Evolutionary conservation across 1,139 yeast species (phyloP).

Genomic region (Kodamaea derodonti): DNA sequence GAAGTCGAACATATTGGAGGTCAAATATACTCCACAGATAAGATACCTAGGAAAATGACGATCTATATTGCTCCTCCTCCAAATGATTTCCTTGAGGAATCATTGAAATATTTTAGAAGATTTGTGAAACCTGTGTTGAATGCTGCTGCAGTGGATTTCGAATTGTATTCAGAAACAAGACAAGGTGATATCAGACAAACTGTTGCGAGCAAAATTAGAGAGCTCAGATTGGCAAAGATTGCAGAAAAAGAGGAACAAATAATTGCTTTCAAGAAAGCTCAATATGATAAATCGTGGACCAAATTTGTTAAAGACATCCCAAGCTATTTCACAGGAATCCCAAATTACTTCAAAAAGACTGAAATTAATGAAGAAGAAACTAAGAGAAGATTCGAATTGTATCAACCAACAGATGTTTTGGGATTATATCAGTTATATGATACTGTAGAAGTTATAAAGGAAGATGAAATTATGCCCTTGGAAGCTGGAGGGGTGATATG

Average conservation of each 20-base stretch:
- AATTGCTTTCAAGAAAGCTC: slow-evolving; percentile 1
- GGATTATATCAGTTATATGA: slow-evolving; percentile 50
- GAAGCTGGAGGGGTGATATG: slow-evolving; percentile 84
- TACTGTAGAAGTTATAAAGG: slow-evolving; percentile 35
- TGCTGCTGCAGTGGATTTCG: slow-evolving; percentile 84
- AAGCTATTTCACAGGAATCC: slow-evolving; percentile 7
- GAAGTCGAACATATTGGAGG: slow-evolving; percentile 50
- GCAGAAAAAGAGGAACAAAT: slow-evolving; percentile 5
- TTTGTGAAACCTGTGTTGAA: slow-evolving; percentile 85
- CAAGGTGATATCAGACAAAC: slow-evolving; percentile 84
- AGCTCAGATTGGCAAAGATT: slow-evolving; percentile 47
- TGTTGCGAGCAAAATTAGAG: slow-evolving; percentile 82
- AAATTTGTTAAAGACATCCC: slow-evolving; percentile 15
- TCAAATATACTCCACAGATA: slow-evolving; percentile 30
- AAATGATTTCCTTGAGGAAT: slow-evolving; percentile 78
- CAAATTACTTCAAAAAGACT: slow-evolving; percentile 1
- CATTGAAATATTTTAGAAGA: slow-evolving; percentile 69
- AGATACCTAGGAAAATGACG: slow-evolving; percentile 70
- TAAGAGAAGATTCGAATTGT: slow-evolving; percentile 37
- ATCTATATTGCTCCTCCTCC: slow-evolving; percentile 96
- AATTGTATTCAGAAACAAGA: slow-evolving; percentile 65
- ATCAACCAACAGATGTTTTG: slow-evolving; percentile 51
- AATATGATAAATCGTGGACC: slow-evolving; percentile 12
- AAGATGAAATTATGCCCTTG: slow-evolving; percentile 44
- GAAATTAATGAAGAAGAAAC: slow-evolving; percentile 19